Conservation (phyloP, 2,329 filamentous ascomycete species). For the Alternaria conjuncta region DNA sequence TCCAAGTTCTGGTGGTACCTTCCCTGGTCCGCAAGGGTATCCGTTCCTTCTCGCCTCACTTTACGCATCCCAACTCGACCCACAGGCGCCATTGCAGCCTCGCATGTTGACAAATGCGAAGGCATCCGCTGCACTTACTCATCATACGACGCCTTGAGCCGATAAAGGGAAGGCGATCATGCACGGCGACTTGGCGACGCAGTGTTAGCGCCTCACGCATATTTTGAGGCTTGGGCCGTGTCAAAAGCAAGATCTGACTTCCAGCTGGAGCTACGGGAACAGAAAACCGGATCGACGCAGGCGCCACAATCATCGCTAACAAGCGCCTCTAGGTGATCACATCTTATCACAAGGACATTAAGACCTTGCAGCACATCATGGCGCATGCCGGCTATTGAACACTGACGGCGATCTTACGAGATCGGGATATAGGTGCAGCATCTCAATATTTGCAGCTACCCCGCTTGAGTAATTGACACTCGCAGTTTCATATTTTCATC, state of each 20-base stretch:
- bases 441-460: conserved; percentile 15
- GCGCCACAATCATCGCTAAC: conserved; percentile 10
- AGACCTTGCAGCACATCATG: conserved; percentile 18
- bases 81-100: conserved; percentile 19
- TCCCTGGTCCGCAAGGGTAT: conserved; percentile 12
- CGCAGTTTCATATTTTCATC: not conserved
- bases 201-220: conserved; percentile 6
- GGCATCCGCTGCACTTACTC: not conserved
- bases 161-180: conserved; percentile 7
- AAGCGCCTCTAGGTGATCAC: conserved; percentile 11
- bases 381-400: conserved; percentile 13
- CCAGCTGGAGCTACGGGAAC: conserved; percentile 14
- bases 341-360: conserved; percentile 10
- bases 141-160: conserved; percentile 6
- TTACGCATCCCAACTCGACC: conserved; percentile 7
- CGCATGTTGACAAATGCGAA: conserved; percentile 13
- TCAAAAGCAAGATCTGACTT: conserved; percentile 14
- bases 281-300: conserved; percentile 13
- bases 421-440: conserved; percentile 21
- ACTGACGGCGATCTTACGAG: conserved; percentile 23
- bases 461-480: not conserved
- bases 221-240: conserved; percentile 5
- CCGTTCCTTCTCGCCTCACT: conserved; percentile 22
- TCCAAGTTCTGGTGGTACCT: not conserved
- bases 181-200: conserved; percentile 5